phyloP scores from a whole-genome alignment of 2,329 filamentous ascomycete genomes.

The Nakataea oryzae region DNA sequence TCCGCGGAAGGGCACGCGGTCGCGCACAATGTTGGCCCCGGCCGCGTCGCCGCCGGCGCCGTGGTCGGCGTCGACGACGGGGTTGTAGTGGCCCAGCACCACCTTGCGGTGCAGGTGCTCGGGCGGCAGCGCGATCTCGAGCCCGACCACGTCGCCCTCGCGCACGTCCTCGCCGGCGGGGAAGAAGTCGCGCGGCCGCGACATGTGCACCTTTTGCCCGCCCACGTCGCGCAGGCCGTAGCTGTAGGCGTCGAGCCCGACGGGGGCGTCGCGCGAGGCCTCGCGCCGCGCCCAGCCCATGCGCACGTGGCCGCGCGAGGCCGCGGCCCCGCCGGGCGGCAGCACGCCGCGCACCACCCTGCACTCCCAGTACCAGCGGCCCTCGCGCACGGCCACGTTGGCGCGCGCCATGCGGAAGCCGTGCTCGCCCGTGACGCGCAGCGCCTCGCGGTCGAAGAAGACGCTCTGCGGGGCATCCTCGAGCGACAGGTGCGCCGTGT shows the following conservation, averaged over 20 bases:
- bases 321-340: slow-evolving; percentile 30
- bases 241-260: slow-evolving; percentile 85
- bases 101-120: slow-evolving; percentile 80
- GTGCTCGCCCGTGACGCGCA: slow-evolving; percentile 78
- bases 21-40: slow-evolving; percentile 75
- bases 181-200: slow-evolving; percentile 84
- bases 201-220: slow-evolving; percentile 89
- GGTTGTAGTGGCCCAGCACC: slow-evolving; percentile 79
- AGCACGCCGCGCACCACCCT: slow-evolving; percentile 63
- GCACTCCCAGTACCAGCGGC: slow-evolving; percentile 89
- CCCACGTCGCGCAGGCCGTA: slow-evolving; percentile 85
- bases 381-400: slow-evolving; percentile 83
- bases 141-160: slow-evolving; percentile 87
- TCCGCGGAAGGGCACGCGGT: slow-evolving; percentile 89
- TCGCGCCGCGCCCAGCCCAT: slow-evolving; percentile 80
- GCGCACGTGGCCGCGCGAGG: slow-evolving; percentile 56
- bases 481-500: slow-evolving; percentile 76
- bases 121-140: slow-evolving; percentile 85
- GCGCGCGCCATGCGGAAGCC: slow-evolving; percentile 86
- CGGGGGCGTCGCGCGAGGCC: slow-evolving; percentile 70
- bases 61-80: slow-evolving; percentile 60
- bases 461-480: slow-evolving; percentile 84
- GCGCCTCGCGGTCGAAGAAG: slow-evolving; percentile 66
- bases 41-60: background rate
- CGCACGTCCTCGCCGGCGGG: slow-evolving; percentile 66